These are phyloP conservation scores for Gaultheria prostrata DNA, from an alignment of 148 eudicot species.

Conservation along the genomic window DNA sequence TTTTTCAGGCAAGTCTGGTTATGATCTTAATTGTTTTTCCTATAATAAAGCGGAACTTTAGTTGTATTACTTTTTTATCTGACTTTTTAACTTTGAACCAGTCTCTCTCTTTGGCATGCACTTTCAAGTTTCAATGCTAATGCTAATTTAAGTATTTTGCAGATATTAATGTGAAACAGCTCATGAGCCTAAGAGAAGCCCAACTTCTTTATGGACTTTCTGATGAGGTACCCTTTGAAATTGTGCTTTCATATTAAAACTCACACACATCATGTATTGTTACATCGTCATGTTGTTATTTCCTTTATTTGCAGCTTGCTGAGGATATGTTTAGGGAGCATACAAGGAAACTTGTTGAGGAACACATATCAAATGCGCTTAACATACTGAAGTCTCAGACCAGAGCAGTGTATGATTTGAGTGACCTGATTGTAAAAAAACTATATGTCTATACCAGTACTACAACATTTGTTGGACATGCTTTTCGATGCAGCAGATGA, in stretches of 20 bases:
- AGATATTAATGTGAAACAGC: conserved; percentile 65
- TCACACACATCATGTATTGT: background rate
- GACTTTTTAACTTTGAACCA: background rate
- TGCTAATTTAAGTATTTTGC: conserved; percentile 5
- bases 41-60: background rate
- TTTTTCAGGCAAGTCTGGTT: background rate
- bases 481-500: background rate
- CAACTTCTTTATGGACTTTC: conserved; percentile 73
- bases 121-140: conserved; percentile 10
- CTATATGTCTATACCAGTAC: background rate
- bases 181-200: conserved; percentile 66
- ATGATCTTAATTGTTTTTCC: conserved; percentile 8
- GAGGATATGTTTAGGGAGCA: conserved; percentile 76
- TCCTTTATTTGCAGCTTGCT: conserved; percentile 58
- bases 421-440: background rate
- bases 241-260: background rate
- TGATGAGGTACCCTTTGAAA: conserved; percentile 66
- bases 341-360: conserved; percentile 77
- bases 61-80: background rate
- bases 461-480: background rate
- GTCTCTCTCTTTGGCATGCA: background rate
- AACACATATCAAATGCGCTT: conserved; percentile 65
- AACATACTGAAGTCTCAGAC: conserved; percentile 58
- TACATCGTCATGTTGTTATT: conserved; percentile 7
- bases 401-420: conserved; percentile 56